Base-by-base conservation (phyloP, 495 filamentous ascomycete genomes). In the Podospora didyma region DNA sequence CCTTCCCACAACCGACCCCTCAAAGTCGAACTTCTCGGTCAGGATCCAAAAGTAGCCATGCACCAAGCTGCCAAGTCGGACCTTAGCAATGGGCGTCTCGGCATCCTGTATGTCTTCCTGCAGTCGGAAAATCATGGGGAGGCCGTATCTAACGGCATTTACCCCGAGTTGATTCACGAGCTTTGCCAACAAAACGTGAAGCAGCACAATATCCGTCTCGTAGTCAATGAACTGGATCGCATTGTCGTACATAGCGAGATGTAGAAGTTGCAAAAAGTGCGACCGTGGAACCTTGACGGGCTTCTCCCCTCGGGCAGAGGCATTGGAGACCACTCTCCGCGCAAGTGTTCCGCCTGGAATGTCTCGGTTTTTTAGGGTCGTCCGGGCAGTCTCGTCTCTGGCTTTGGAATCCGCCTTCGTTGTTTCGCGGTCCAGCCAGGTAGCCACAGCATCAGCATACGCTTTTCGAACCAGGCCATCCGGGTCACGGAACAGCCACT, bases 11-110 rank as follows among this genome's bases (percentile, higher is more conserved):
- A 72, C 70, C 0, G 85, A 82, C 10, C 78, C 76, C 41, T 91
- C 86, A 58, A 93, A 86, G 11, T 89, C 84, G 59, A 96, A 94
- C 53, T 81, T 83, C 58, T 92, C 86, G 19, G 79, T 85, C 56
- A 96, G 61, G 17, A 82, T 77, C 84, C 89, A 90, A 46, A 96
- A 81, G 71, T 96, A 96, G 6, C 92, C 91, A 65, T 93, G 88
- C 21, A 92, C 87, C 49, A 97, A 74, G 64, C 86, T 90, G 35
- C 89, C 92, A 20, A 94, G 75, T 23, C 89, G 84, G 22, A 94
- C 78, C 61, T 90, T 92, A 2, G 82, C 77, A 44, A 76, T 62
- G 0, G 81, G 82, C 23, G 81, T 78, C 45, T 85, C 83, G 6
- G 83, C 79, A 19, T 80, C 81, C 51, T 81, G 79, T 51, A 92